Evolutionary conservation across 768 basidiomycete species (phyloP), one percentile per base, ranked within the genome.

Genomic region (Phaffia tasmanica): DNA sequence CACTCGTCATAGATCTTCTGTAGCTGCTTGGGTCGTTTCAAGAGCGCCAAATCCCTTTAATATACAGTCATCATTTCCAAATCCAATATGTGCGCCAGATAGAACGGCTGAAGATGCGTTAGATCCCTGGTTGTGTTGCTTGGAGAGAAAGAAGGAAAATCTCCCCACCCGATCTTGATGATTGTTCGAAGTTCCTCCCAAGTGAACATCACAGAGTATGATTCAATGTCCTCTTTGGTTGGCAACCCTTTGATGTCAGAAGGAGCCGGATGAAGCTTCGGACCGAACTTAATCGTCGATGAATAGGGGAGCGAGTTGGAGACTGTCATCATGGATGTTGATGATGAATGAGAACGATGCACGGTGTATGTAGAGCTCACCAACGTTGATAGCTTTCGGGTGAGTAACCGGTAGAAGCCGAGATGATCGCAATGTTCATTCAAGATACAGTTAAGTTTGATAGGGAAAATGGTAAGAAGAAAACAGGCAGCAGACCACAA

Each of bases 11-110:
- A 91, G 57, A 87, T 78, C 57, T 76, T 70, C 75, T 92, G 88
- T 47, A 92, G 80, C 61, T 76, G 78, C 70, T 76, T 82, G 72
- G 90, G 84, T 23, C 88, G 83, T 73, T 87, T 88, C 60, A 91
- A 79, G 48, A 89, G 79, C 1, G 87, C 87, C 55, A 92, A 82
- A 73, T 91, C 87, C 50, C 88, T 89, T 67, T n/a, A 54, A 19
- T 19, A 23, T 25, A 21, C 56, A 16, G 4, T 42, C 35, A 42
- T 42, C 11, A 11, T 42, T 42, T 5, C 35, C 6, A 4, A 42
- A 42, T 5, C 35, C 4, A 11, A 42, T 11, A 42, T 11, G 11
- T 11, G 11, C 35, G 35, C 6, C 9, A 2, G 30, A 63, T 1
- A 32, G 49, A 35, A 54, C 18, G n/a, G 57, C 11, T 19, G 2